Evolutionary conservation across 768 basidiomycete species (phyloP), one percentile per base, ranked within the genome.

Genomic region (Pholiota microspora): DNA sequence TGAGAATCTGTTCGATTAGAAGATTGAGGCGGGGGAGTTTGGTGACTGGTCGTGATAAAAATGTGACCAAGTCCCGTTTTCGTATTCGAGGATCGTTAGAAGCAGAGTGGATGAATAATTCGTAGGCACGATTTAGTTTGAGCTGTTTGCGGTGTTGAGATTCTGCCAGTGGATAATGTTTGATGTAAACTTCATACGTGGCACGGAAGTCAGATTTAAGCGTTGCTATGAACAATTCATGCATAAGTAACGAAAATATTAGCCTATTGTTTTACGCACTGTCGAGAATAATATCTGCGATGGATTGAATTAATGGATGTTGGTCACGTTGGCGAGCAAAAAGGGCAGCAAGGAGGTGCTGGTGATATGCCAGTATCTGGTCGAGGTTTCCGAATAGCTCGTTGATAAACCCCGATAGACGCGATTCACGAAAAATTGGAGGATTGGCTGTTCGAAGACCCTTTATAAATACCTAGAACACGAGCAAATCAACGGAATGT

Each of bases 361-460:
- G 76, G 59, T 94, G 92, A 54, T 88, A 80, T 0, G 71, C 68
- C 5, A 85, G 69, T 15, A 99, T 84, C 31, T 82, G 77, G 48
- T 80, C 69, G 21, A 95, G 69, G 64, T 98, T 98, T 63, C 83
- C 85, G 68, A 99, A 97, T 29, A 96, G 91, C 56, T 89, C 85
- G 5, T 76, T 68, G 34, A 96, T 72, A 65, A 97, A 98, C 7
- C 68, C 73, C n/a, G 77, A 69, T 1, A 91, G 73, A 18, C 69
- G 73, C 9, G 79, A 73, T 44, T 73, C 71, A 23, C 77, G 73
- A 49, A 94, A 79, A 58, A 93, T 77, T 8, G 89, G 81, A 2
- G 92, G 88, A 7, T 80, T 67, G 3, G 86, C 76, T 9, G 75
- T 70, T 21, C 73, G 70, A 9, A 98, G 72, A 2, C 85, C 83